phyloP scores from a whole-genome alignment of 139 green algal species.

The Picochlorum sp. region DNA sequence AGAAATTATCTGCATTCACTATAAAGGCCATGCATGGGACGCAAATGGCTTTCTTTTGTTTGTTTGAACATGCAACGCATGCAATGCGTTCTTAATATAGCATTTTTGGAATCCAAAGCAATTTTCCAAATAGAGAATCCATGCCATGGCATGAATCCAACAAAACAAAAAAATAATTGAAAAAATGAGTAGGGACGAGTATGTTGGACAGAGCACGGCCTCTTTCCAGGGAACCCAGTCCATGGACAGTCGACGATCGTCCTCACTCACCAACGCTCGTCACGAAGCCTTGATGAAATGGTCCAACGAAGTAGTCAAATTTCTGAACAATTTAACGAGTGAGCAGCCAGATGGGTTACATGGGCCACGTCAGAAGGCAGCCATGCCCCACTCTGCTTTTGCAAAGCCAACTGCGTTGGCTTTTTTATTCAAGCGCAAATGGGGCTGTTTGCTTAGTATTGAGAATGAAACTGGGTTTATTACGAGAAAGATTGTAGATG shows the following conservation, averaged over 20 bases:
- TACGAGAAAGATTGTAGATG: not conserved
- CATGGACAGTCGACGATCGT: not conserved
- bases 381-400: slow-evolving; percentile 12
- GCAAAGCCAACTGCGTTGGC: not conserved
- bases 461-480: slow-evolving; percentile 6
- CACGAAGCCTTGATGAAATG: not conserved
- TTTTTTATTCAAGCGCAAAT: slow-evolving; percentile 11
- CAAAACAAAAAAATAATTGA: no score
- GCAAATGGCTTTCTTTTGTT: no score
- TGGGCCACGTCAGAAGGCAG: not conserved
- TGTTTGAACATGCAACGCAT: no score
- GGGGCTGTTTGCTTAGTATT: slow-evolving; percentile 1
- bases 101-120: no score
- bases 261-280: not conserved
- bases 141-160: no score
- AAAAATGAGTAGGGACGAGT: no score
- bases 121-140: no score
- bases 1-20: no score
- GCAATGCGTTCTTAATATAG: no score
- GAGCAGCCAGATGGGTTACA: not conserved
- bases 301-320: slow-evolving; percentile 1
- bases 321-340: slow-evolving; percentile 12
- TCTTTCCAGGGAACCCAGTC: no score
- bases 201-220: no score
- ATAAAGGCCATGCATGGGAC: no score